Evolutionary conservation across 345 rosid genomes (phyloP).

Genomic region (Turnera subulata): DNA sequence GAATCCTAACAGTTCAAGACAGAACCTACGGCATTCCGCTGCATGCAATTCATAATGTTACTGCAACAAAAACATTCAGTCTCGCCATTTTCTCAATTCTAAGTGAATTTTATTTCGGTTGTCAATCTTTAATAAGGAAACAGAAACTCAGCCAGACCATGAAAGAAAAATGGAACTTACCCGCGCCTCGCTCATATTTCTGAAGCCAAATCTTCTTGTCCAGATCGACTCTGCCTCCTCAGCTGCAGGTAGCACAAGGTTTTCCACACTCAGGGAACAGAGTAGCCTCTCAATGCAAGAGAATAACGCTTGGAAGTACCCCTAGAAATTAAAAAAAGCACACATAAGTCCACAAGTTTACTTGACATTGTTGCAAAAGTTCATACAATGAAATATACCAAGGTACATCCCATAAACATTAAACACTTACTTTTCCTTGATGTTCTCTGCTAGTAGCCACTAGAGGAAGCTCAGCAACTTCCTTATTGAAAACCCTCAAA

Average conservation of each 20-base stretch:
- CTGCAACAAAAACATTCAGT: not conserved
- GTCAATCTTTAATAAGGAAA: not conserved
- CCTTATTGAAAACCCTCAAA: constrained; percentile 82
- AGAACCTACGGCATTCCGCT: not conserved
- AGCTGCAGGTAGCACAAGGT: constrained; percentile 94
- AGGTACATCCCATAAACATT: not conserved
- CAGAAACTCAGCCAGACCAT: not conserved
- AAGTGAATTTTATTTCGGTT: not conserved
- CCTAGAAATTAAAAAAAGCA: constrained; percentile 38
- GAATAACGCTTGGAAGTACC: constrained; percentile 86
- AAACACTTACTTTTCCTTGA: constrained; percentile 76
- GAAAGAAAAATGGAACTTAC: constrained; percentile 39
- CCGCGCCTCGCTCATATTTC: constrained; percentile 62
- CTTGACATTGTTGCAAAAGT: not conserved
- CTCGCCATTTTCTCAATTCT: not conserved
- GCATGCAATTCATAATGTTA: not conserved
- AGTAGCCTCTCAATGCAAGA: constrained; percentile 77
- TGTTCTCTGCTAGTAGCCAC: constrained; percentile 87
- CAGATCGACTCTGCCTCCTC: constrained; percentile 94
- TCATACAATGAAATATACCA: not conserved
- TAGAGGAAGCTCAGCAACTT: constrained; percentile 96
- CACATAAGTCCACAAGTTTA: not conserved
- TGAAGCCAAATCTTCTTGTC: constrained; percentile 85
- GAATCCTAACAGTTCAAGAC: not conserved
- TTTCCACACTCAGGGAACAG: constrained; percentile 65